phyloP scores from a whole-genome alignment of 177 flowering plant species.

The Tripterygium wilfordii region DNA sequence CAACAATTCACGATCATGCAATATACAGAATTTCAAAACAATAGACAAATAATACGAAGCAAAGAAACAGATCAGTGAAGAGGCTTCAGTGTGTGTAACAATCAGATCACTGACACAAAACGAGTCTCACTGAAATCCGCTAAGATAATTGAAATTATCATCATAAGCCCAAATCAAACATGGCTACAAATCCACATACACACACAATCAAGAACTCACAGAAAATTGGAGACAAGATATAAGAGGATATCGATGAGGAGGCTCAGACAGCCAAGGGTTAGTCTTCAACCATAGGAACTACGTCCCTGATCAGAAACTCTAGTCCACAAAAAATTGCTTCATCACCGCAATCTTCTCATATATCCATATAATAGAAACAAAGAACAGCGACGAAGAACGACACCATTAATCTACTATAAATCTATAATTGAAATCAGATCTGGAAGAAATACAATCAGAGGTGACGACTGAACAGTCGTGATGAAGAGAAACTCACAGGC shows the following conservation, averaged over 20 bases:
- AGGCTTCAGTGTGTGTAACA: slow-evolving; percentile 80
- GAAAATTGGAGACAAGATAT: neutral
- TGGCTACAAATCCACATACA: too few relatives aligned
- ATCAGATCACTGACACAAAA: slow-evolving; percentile 47
- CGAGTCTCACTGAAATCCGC: slow-evolving; percentile 67
- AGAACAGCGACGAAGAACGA: neutral
- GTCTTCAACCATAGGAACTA: slow-evolving; percentile 37
- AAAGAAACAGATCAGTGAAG: neutral
- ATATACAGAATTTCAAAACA: neutral
- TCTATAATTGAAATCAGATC: too few relatives aligned
- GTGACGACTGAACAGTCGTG: too few relatives aligned
- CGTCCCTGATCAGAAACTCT: slow-evolving; percentile 76
- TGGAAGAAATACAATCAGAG: too few relatives aligned
- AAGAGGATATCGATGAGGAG: slow-evolving; percentile 1
- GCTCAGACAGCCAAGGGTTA: slow-evolving; percentile 97
- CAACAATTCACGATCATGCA: neutral
- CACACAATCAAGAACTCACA: neutral
- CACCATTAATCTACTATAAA: too few relatives aligned
- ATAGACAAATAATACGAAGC: neutral
- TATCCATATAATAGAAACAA: neutral
- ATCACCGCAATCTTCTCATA: slow-evolving; percentile 31
- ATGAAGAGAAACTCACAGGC: too few relatives aligned
- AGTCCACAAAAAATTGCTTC: slow-evolving; percentile 54
- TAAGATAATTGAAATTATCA: slow-evolving; percentile 48
- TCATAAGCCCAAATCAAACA: slow-evolving; percentile 34